Evolutionary conservation across 1,284 basidiomycete genomes (phyloP).

Genomic region (Ceratobasidium sp.): DNA sequence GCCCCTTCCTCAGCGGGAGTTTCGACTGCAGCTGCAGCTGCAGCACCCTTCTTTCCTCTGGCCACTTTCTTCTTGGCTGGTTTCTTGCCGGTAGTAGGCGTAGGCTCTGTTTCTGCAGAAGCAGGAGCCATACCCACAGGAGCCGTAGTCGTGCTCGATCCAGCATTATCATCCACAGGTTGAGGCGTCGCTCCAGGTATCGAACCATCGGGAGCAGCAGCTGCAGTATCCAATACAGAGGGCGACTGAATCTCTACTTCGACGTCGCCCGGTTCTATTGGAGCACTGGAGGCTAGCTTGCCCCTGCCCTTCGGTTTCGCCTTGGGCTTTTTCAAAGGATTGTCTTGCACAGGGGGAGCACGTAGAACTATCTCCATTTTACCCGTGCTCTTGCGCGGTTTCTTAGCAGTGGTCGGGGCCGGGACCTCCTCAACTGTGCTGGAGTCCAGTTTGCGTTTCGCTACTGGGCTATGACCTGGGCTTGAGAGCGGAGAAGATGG

Average conservation of each 20-base stretch:
- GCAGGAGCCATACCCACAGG: constrained; percentile 11
- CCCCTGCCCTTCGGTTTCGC: constrained; percentile 10
- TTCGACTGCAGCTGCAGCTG: background rate
- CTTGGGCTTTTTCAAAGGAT: constrained; percentile 21
- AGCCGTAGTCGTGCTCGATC: background rate
- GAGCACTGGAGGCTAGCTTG: background rate
- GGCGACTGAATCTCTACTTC: background rate
- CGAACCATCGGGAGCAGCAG: background rate
- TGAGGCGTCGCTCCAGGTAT: background rate
- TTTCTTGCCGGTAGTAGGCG: constrained; percentile 8
- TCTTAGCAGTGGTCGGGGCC: constrained; percentile 6
- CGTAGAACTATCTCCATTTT: constrained; percentile 18
- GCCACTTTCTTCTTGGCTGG: constrained; percentile 21
- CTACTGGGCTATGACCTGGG: constrained; percentile 23
- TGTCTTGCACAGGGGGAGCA: background rate
- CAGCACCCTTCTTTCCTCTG: constrained; percentile 32
- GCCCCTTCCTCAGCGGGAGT: background rate
- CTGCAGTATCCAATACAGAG: background rate
- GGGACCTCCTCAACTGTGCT: background rate
- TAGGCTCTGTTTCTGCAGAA: background rate
- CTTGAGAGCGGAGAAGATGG: constrained; percentile 32
- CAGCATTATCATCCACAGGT: background rate
- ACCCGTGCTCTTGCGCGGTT: constrained; percentile 25
- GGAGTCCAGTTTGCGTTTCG: constrained; percentile 20
- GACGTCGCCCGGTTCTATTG: background rate